Conservation (phyloP, 257 asterid species). For the Solanum pinnatisectum region DNA sequence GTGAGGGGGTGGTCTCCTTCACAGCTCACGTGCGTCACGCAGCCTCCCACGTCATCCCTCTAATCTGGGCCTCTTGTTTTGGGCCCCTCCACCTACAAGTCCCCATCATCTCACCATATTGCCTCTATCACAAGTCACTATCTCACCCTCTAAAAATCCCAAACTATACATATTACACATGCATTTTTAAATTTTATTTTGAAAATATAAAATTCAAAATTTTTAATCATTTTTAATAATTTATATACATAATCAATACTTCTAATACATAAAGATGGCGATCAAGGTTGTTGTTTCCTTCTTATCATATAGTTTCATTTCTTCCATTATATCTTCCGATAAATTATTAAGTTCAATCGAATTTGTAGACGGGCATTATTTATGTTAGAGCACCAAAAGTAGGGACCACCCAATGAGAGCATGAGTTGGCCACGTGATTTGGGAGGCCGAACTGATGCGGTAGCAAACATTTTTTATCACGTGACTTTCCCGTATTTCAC, state of each 20-base stretch:
- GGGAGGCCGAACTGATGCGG: conserved; percentile 48
- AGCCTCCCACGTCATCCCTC: background rate
- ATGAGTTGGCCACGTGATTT: conserved; percentile 92
- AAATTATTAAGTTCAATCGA: background rate
- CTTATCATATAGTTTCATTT: too few relatives aligned
- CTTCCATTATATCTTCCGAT: background rate
- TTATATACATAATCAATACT: background rate
- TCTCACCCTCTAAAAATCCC: background rate
- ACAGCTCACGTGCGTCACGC: conserved; percentile 32
- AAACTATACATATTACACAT: background rate
- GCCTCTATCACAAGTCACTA: background rate
- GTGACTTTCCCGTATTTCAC: conserved; percentile 51
- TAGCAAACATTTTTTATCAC: conserved; percentile 57
- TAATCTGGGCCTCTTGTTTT: background rate
- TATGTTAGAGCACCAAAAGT: background rate
- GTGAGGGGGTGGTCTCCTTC: conserved; percentile 25
- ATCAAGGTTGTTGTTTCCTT: background rate
- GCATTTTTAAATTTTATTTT: too few relatives aligned
- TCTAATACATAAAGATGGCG: background rate
- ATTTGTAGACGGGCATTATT: accelerated
- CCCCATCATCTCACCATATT: background rate
- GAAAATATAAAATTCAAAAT: too few relatives aligned
- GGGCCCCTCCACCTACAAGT: background rate
- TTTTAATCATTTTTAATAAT: too few relatives aligned
- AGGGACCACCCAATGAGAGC: conserved; percentile 32